Evolutionary conservation across 2,329 filamentous ascomycete species (phyloP).

Genomic region (Talaromyces sp.): DNA sequence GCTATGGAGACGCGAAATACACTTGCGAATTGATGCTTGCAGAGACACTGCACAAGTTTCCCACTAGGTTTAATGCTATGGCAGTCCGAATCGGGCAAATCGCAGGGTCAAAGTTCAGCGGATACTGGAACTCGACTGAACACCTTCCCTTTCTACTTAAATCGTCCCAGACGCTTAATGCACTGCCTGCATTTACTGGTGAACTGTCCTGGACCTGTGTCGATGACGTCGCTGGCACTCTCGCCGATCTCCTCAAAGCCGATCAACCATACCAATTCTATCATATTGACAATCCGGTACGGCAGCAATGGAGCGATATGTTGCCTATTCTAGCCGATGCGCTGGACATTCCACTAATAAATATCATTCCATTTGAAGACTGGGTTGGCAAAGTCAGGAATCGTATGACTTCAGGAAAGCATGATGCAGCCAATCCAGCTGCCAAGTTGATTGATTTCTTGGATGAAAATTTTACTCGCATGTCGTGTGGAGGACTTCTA

Average conservation of each 20-base stretch:
- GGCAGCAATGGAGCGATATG: conserved; percentile 42
- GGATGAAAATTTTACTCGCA: not conserved
- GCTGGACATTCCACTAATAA: conserved; percentile 28
- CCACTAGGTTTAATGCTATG: conserved; percentile 42
- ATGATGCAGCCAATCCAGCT: not conserved
- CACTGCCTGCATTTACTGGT: conserved; percentile 42
- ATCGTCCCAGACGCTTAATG: conserved; percentile 45
- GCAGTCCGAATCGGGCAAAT: conserved; percentile 52
- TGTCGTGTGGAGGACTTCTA: not conserved
- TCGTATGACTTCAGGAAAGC: conserved; percentile 25
- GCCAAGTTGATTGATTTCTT: not conserved
- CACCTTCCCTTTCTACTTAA: conserved; percentile 53
- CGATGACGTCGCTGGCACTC: conserved; percentile 35
- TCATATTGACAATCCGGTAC: conserved; percentile 45
- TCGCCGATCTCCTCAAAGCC: conserved; percentile 32
- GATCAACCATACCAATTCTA: conserved; percentile 34
- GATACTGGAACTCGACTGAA: conserved; percentile 55
- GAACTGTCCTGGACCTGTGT: conserved; percentile 47
- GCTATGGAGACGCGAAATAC: conserved; percentile 53
- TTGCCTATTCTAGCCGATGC: conserved; percentile 30
- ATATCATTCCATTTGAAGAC: conserved; percentile 37
- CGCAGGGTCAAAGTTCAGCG: conserved; percentile 47
- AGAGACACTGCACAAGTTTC: conserved; percentile 44
- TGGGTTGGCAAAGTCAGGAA: conserved; percentile 31
- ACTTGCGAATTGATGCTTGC: conserved; percentile 51